These are phyloP conservation scores for Zygotorulaspora florentina DNA, from an alignment of 805 yeast genomes.

Conservation along the genomic window DNA sequence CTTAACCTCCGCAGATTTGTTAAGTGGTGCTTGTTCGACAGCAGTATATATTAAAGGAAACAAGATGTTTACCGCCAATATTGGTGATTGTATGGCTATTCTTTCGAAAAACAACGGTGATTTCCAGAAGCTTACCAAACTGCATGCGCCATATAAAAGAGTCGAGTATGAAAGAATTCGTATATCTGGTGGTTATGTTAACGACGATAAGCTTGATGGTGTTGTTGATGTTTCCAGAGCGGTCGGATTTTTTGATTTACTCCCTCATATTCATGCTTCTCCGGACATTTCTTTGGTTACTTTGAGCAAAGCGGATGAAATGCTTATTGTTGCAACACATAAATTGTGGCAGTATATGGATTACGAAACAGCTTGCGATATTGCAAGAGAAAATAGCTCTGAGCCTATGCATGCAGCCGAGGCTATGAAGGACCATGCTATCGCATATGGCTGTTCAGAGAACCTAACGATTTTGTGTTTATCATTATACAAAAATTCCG, in stretches of 20 bases:
- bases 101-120: slow-evolving; percentile 80
- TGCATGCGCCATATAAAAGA: slow-evolving; percentile 79
- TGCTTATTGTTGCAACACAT: slow-evolving; percentile 77
- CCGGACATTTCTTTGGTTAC: slow-evolving; percentile 68
- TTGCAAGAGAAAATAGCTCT: slow-evolving; percentile 72
- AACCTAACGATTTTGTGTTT: slow-evolving; percentile 78
- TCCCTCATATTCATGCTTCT: slow-evolving; percentile 85
- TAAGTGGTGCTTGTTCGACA: slow-evolving; percentile 82
- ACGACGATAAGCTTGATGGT: slow-evolving; percentile 82
- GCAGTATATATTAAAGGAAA: slow-evolving; percentile 72
- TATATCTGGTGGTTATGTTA: slow-evolving; percentile 87
- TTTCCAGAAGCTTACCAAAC: slow-evolving; percentile 61
- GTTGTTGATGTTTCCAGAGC: slow-evolving; percentile 81
- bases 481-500: slow-evolving; percentile 51
- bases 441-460: slow-evolving; percentile 82
- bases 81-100: slow-evolving; percentile 86
- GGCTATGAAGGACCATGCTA: slow-evolving; percentile 87
- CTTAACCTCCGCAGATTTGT: slow-evolving; percentile 62
- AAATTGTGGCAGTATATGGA: slow-evolving; percentile 83
- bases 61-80: slow-evolving; percentile 72
- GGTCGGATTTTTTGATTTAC: slow-evolving; percentile 79
- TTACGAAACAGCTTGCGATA: slow-evolving; percentile 83
- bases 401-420: slow-evolving; percentile 92
- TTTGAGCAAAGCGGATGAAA: slow-evolving; percentile 69
- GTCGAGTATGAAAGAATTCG: slow-evolving; percentile 81